Evolutionary conservation across 1,284 basidiomycete species (phyloP), one percentile per base, ranked within the genome.

Genomic region (Paramarasmius palmivorus): DNA sequence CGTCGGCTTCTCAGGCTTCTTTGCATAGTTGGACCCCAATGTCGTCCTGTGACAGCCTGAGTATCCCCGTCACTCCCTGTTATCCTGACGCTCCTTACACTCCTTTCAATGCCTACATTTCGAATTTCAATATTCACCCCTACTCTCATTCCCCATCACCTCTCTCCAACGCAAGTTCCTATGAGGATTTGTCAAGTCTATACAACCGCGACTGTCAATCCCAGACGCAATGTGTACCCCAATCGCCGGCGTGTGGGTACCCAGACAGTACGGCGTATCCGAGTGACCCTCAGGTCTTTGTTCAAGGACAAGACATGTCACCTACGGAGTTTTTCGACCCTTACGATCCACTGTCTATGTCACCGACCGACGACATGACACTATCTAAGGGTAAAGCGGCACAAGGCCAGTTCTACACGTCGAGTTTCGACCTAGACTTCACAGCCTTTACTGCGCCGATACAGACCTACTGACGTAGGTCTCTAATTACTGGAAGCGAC

Each of bases 11-110:
- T 1, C 9, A 29, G 23, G 15, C 29, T 25, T 19, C 32, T n/a
- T 29, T 50, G 40, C 37, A 46, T 14, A 42, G 23, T n/a, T 55
- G 49, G 49, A 55, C 54, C 14, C 54, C 54, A 12, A 35, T 50
- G 26, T 50, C 53, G 19, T 46, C 44, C 7, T 22, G 29, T 26
- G 25, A 36, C 19, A 50, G 41, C 17, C 17, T 50, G 35, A 46
- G 39, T 25, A 48, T 55, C 38, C 54, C 54, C 7, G 29, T 39
- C 22, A 55, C 50, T 22, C 54, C 49, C 17, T 50, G 48, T 32
- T 55, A 55, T 47, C 25, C 49, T 34, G 49, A 39, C 9, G 39
- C 40, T 20, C 36, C 26, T 17, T 26, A 41, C 38, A 29, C 49
- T n/a, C 19, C 49, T 4, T 42, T 50, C 29, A 32, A 26, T n/a